These are phyloP conservation scores for Talaromyces sp. DNA, from an alignment of 2,329 filamentous ascomycete species.

Conservation along the genomic window DNA sequence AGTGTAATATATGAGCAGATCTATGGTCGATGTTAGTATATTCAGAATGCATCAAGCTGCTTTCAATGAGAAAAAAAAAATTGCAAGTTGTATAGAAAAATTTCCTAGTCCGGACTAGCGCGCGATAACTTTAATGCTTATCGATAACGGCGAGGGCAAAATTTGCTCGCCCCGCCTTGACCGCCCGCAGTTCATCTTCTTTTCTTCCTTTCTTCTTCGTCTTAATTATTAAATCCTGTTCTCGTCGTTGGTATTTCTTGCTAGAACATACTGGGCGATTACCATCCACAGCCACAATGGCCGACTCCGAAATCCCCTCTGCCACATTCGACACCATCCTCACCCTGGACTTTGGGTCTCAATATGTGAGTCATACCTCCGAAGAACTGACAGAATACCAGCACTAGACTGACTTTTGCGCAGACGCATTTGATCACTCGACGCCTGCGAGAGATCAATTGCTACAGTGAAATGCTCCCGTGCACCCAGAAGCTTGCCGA, in stretches of 20 bases:
- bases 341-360: slow-evolving; percentile 12
- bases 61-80: too few relatives aligned
- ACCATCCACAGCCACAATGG: background rate
- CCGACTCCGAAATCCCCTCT: background rate
- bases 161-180: background rate
- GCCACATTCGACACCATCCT: background rate
- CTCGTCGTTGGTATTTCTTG: background rate
- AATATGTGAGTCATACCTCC: background rate
- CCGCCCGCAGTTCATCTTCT: background rate
- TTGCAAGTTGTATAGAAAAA: background rate
- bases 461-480: slow-evolving; percentile 83
- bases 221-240: background rate
- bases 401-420: slow-evolving; percentile 43
- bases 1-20: background rate
- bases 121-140: background rate
- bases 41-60: background rate
- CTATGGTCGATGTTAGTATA: background rate
- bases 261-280: background rate
- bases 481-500: slow-evolving; percentile 62
- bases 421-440: slow-evolving; percentile 71
- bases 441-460: slow-evolving; percentile 69
- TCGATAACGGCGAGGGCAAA: background rate
- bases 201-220: background rate
- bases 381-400: background rate
- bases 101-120: background rate